phyloP scores from a whole-genome alignment of 805 yeast genomes.

The Metschnikowia lochheadii region DNA sequence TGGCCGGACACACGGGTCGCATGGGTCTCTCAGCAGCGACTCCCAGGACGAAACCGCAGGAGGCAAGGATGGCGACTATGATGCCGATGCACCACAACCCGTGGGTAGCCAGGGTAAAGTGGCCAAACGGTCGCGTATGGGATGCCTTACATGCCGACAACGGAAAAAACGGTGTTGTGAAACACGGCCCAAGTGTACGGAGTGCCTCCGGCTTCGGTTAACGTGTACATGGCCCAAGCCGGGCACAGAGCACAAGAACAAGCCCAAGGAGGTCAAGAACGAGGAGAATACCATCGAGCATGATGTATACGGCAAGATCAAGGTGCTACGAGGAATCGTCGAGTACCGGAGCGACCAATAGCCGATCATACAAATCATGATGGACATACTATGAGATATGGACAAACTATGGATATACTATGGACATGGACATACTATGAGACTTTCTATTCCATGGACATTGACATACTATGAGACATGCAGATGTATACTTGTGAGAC shows the following conservation, averaged over 20 bases:
- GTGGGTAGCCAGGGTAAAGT: slow-evolving; percentile 8
- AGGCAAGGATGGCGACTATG: slow-evolving; percentile 1
- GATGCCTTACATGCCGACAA: slow-evolving; percentile 74
- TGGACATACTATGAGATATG: too few relatives aligned
- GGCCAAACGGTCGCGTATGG: slow-evolving; percentile 58
- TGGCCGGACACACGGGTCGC: background rate
- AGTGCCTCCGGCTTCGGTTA: slow-evolving; percentile 61
- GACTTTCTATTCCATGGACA: too few relatives aligned
- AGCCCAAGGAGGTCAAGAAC: slow-evolving; percentile 46
- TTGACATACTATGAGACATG: too few relatives aligned
- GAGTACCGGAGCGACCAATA: slow-evolving; percentile 33
- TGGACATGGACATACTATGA: too few relatives aligned
- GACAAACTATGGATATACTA: too few relatives aligned
- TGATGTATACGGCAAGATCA: slow-evolving; percentile 53
- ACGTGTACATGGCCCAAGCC: slow-evolving; percentile 73
- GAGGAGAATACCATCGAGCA: slow-evolving; percentile 53
- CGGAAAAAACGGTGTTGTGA: slow-evolving; percentile 80
- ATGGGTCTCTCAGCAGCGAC: slow-evolving; percentile 6
- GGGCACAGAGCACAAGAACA: slow-evolving; percentile 59
- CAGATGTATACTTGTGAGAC: too few relatives aligned
- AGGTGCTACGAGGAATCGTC: slow-evolving; percentile 60
- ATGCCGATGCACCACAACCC: background rate
- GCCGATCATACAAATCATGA: too few relatives aligned
- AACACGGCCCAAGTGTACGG: slow-evolving; percentile 58
- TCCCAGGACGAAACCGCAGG: slow-evolving; percentile 4